Percentiles rank a stretch among this genome's conserved stretches.
phyloP scores from a whole-genome alignment of 495 filamentous ascomycete species.

The Penicillium lagena region DNA sequence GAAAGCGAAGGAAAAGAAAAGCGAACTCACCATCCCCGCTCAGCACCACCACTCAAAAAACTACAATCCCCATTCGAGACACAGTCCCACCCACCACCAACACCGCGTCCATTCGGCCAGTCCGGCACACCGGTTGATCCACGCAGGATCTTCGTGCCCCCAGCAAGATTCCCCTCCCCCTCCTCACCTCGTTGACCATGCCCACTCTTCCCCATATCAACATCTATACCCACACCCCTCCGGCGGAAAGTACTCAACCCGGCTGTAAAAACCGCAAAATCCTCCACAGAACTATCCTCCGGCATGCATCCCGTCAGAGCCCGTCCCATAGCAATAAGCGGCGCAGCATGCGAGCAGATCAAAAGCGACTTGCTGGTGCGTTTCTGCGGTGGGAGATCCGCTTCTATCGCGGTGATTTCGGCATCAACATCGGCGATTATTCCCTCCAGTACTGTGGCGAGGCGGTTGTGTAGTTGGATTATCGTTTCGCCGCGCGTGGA shows the following conservation, averaged over 20 bases:
- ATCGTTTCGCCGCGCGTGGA: constrained; percentile 69
- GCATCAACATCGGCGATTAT: constrained; percentile 69
- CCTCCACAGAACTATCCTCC: constrained; percentile 56
- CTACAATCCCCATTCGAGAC: constrained; percentile 75
- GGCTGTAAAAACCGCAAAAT: constrained; percentile 85
- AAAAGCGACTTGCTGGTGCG: constrained; percentile 54
- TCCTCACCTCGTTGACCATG: constrained; percentile 23
- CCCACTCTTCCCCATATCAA: constrained; percentile 1
- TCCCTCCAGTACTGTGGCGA: constrained; percentile 59
- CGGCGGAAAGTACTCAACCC: constrained; percentile 60
- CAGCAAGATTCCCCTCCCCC: constrained; percentile 16
- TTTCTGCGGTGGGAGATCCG: constrained; percentile 10
- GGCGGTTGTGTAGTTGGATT: constrained; percentile 68
- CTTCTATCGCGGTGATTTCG: constrained; percentile 34
- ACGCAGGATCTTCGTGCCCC: constrained; percentile 19
- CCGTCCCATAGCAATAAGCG: constrained; percentile 77
- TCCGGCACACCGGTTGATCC: constrained; percentile 26
- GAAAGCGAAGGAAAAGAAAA: constrained; percentile 9
- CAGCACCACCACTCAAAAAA: constrained; percentile 71
- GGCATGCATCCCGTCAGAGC: constrained; percentile 73
- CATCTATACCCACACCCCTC: background rate
- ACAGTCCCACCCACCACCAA: constrained; percentile 77
- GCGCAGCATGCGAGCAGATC: constrained; percentile 87
- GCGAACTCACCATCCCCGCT: constrained; percentile 76
- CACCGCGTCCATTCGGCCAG: constrained; percentile 61